These are phyloP conservation scores for Hysterium pulicare DNA, from an alignment of 2,329 filamentous ascomycete species.

Conservation along the genomic window DNA sequence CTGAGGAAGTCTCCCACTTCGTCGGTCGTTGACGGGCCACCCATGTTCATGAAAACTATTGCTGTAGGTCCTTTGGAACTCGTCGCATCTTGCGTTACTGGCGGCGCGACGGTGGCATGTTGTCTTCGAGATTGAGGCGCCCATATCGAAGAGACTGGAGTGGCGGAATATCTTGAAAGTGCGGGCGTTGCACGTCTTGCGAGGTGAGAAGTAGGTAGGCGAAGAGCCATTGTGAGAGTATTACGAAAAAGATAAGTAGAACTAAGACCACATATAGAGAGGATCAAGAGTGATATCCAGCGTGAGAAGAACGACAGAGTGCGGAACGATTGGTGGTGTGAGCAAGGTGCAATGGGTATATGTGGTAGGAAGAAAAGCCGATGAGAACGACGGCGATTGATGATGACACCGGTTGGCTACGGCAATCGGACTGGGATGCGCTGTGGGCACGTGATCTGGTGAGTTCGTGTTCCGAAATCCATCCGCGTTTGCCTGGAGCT, in stretches of 20 bases:
- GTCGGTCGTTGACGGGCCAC: constrained; percentile 80
- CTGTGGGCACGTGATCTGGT: no score
- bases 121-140: constrained; percentile 19
- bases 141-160: constrained; percentile 34
- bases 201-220: constrained; percentile 30
- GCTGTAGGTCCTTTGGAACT: constrained; percentile 79
- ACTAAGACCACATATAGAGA: no score
- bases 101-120: constrained; percentile 55
- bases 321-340: no score
- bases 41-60: constrained; percentile 99
- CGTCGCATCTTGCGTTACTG: constrained; percentile 73
- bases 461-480: no score
- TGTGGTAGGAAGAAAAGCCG: no score
- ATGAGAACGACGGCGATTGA: no score
- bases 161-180: constrained; percentile 24
- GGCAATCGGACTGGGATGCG: no score
- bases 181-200: constrained; percentile 29
- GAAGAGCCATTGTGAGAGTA: constrained; percentile 36
- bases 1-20: constrained; percentile 90
- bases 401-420: no score
- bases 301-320: no score
- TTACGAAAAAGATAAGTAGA: neutral
- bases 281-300: no score
- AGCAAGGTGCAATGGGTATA: no score
- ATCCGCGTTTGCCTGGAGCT: constrained; percentile 4